Conservation (phyloP, 768 basidiomycete genomes). For the Obba rivulosa region DNA sequence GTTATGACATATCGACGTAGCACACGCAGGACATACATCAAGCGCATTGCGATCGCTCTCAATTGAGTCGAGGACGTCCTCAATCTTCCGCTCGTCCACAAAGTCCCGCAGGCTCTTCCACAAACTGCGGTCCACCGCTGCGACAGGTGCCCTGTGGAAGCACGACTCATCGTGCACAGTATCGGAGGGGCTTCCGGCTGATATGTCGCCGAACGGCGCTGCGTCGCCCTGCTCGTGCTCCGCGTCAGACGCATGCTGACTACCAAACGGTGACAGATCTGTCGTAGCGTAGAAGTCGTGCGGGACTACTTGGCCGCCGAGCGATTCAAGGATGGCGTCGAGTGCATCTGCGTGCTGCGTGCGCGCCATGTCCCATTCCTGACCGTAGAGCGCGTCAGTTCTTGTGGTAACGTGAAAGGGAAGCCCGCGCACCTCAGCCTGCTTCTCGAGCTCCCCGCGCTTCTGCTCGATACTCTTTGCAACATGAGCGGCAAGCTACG, state of each 20-base stretch:
- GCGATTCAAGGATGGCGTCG: conserved; percentile 65
- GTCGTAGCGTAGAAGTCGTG: conserved; percentile 68
- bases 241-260: conserved; percentile 52
- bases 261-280: conserved; percentile 76
- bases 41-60: conserved; percentile 63
- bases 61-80: conserved; percentile 67
- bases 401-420: background rate
- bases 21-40: conserved; percentile 51
- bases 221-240: conserved; percentile 23
- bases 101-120: conserved; percentile 88
- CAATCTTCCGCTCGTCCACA: conserved; percentile 78
- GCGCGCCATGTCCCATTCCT: conserved; percentile 75
- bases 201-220: conserved; percentile 11
- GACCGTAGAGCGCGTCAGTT: background rate
- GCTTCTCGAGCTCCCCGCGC: conserved; percentile 51
- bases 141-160: conserved; percentile 5
- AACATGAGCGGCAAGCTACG: conserved; percentile 64
- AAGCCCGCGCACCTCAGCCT: conserved; percentile 49
- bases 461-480: conserved; percentile 74
- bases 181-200: conserved; percentile 36
- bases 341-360: conserved; percentile 55
- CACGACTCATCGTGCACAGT: conserved; percentile 28
- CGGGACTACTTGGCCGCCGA: conserved; percentile 69
- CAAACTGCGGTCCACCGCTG: conserved; percentile 38
- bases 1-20: no score